Conservation (phyloP, 805 yeast species). For the Zygoascus biomembranicola region DNA sequence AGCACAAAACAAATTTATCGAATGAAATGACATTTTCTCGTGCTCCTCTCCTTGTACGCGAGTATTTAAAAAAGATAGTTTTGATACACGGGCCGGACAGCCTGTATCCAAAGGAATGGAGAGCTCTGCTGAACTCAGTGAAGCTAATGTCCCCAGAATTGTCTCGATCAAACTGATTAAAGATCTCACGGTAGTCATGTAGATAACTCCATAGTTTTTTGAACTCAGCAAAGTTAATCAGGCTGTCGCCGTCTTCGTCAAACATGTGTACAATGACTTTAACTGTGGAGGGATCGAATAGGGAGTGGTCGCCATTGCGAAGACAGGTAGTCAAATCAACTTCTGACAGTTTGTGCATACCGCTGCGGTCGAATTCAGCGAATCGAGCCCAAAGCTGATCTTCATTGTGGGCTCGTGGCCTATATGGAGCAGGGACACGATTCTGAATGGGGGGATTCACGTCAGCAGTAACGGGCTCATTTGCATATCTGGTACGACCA, state of each 20-base stretch:
- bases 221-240: slow-evolving; percentile 51
- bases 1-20: slow-evolving; percentile 73
- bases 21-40: slow-evolving; percentile 43
- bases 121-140: slow-evolving; percentile 54
- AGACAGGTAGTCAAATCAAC: slow-evolving; percentile 51
- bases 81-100: slow-evolving; percentile 49
- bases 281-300: slow-evolving; percentile 53
- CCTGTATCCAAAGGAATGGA: slow-evolving; percentile 59
- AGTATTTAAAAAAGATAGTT: slow-evolving; percentile 50
- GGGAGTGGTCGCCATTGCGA: slow-evolving; percentile 47
- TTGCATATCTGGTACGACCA: background rate
- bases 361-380: slow-evolving; percentile 34
- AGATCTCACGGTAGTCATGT: slow-evolving; percentile 56
- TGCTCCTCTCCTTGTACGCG: slow-evolving; percentile 26
- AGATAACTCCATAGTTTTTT: slow-evolving; percentile 60
- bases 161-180: slow-evolving; percentile 53
- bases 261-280: slow-evolving; percentile 55
- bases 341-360: slow-evolving; percentile 47
- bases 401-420: slow-evolving; percentile 7
- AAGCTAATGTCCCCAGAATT: slow-evolving; percentile 52
- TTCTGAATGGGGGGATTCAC: background rate
- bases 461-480: background rate
- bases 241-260: slow-evolving; percentile 40
- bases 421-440: slow-evolving; percentile 1
- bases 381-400: slow-evolving; percentile 19